Conservation (phyloP, 352 stramenopile species). For the Saprolegnia parasitica region DNA sequence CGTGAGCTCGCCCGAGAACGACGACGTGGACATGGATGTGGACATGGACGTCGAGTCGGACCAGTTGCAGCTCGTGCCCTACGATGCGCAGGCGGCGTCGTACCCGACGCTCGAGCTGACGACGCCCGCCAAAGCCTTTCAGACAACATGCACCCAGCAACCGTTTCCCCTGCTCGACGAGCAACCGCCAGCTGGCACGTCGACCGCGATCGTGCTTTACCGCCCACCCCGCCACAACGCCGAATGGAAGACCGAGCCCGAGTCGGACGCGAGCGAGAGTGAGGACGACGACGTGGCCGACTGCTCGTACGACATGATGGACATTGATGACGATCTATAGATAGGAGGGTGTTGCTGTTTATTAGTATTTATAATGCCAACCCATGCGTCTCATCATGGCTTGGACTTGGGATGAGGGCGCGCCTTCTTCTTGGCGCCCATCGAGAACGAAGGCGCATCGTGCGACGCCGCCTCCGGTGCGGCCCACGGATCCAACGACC, state of each 20-base stretch:
- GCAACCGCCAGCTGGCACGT: neutral
- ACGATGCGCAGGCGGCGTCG: neutral
- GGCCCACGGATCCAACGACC: neutral
- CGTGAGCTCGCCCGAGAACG: constrained; percentile 15
- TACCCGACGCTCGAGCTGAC: neutral
- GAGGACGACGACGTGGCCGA: neutral
- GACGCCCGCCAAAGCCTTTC: neutral
- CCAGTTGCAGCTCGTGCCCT: constrained; percentile 13
- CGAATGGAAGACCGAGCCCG: constrained; percentile 18
- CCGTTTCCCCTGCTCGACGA: neutral
- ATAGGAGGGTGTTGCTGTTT: neutral
- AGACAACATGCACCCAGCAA: neutral
- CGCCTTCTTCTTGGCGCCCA: too few relatives aligned
- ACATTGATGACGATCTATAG: neutral
- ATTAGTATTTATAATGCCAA: neutral
- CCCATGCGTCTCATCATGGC: neutral
- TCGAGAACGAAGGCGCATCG: too few relatives aligned
- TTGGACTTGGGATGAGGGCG: too few relatives aligned
- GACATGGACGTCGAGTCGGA: constrained; percentile 8
- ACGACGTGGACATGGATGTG: constrained; percentile 16
- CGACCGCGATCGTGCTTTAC: constrained; percentile 14
- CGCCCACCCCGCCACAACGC: neutral
- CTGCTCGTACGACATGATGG: constrained; percentile 3
- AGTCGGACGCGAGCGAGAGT: constrained; percentile 7
- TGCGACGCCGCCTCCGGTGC: too few relatives aligned